Evolutionary conservation across 495 filamentous ascomycete genomes (phyloP), one percentile per base, ranked within the genome.

Genomic region (Penicillium coffeae): DNA sequence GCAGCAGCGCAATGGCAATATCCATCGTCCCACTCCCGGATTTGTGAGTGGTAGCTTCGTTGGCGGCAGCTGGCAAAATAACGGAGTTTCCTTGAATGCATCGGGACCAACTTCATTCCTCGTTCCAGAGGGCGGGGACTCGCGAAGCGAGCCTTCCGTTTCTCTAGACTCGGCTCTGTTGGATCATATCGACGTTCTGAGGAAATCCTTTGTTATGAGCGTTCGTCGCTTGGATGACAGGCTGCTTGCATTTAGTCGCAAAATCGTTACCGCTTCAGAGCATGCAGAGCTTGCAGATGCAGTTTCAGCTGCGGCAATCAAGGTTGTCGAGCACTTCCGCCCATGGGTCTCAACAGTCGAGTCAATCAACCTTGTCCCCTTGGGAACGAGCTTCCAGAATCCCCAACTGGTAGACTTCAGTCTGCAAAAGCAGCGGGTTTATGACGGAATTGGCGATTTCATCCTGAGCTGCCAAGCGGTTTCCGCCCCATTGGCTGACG

Each of bases 51-150:
- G 88, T 5, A 94, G 87, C 58, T 80, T 75, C 42, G 76, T 79
- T 18, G 90, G 89, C 38, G 93, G 90, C 12, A 94, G 82, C 60
- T 98, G 94, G 94, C 89, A 92, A 57, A 93, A 89, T 63, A 95
- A 96, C 56, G 87, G 86, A 18, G 71, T 95, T 8, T 81, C 77
- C 27, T 67, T 81, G 22, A 80, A 76, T 49, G 82, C 89, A 54
- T 77, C 87, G 2, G 77, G 82, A 1, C 82, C 88, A 16, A 87
- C 87, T 45, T 82, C 80, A 3, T 92, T 92, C 65, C 80, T 92
- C 19, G 90, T 95, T 15, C 87, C 89, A 34, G 88, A 94, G 30
- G 76, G 77, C 16, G 68, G 69, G 19, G 91, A 93, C 45, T 75
- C 78, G n/a, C 73, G 76, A 30, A 61, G 71, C n/a, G 89, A 95